Evolutionary conservation across 306 rosid genomes (phyloP), one percentile per base, ranked within the genome.

Genomic region (Phaseolus lunatus): DNA sequence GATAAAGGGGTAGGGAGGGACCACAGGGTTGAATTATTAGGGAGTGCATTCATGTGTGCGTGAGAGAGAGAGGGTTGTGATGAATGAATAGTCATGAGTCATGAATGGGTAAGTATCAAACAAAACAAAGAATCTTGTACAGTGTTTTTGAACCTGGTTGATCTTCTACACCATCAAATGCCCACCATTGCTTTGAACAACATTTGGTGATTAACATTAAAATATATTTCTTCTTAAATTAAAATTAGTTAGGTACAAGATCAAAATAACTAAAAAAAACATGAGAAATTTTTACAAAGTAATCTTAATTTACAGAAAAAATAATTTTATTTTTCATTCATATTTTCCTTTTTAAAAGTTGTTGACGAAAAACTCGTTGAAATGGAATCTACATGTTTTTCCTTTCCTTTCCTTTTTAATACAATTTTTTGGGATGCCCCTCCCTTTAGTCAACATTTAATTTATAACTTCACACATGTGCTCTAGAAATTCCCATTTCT

Each of bases 11-110:
- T 39, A 9, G 13, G 44, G 44, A 39, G 89, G 89, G 91, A 59
- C 93, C 87, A 72, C 86, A 0, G 19, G 5, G 58, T 80, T 85
- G 89, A 85, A 90, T 85, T 87, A 83, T 86, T 81, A 50, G 75
- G 31, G 16, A 54, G 24, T 49, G 66, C 68, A 67, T 39, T 31
- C 9, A 27, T 69, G 56, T 26, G 72, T 63, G 75, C 31, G 43
- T 41, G 61, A 27, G 62, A 53, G 47, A 77, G 80, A 33, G 71
- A 9, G 41, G 74, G 43, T 33, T 59, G 57, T 61, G 82, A 68
- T 77, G 80, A 80, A 52, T 70, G 62, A 57, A 29, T 16, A 29
- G 75, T 65, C 48, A 72, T 27, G 29, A 37, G 77, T 67, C 72
- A 68, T 35, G 75, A 66, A 75, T 35, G 75, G 71, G 11, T 72